Base-by-base conservation (phyloP, 164 flowering plant species). In the Nymphaea thermarum region DNA sequence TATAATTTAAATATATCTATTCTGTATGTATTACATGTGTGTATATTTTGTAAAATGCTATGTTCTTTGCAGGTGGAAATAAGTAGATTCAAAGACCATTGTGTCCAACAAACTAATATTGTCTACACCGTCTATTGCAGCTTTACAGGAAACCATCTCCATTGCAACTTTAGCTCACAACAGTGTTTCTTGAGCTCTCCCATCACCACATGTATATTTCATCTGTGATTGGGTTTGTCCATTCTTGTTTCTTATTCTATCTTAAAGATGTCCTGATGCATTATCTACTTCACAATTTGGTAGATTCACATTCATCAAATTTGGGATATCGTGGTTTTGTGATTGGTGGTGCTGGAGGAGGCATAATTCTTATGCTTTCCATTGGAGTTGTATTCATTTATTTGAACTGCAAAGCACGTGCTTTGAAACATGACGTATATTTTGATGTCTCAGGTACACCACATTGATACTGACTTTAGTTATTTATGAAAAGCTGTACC, bases 391-490 rank as follows among this genome's bases (percentile, higher is more conserved):
- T 86, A 69, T 75, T 83, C 74, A 70, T 71, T 4, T 85, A 72
- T 66, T 71, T 79, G 43, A 72, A 72, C 60, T 71, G 74, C 62
- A 78, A 69, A 44, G 60, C 69, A 44, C 82, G 65, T 73, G 78
- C 65, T 69, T 60, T 61, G 53, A 82, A 79, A 43, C 77, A 67
- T 68, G 97, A 91, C 42, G 62, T 77, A 12, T 93, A 82, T 75
- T 78, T 84, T 42, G 98, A 93, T 76, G 97, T 93, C 69, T 75
- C 85, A 67, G 96, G 98, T 89, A 61, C 17, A 2, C 64, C 36
- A 25, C 36, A 25, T 25, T 25, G 36, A 25, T 25, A 25, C 36
- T 25, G 1, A 25, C 36, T 25, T 25, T 25, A 25, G 36, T 25
- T 25, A 25, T 25, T 25, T 25, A 25, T 25, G 36, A 25, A 25